Evolutionary conservation across 2,329 filamentous ascomycete genomes (phyloP), one percentile per base, ranked within the genome.

Genomic region (Fusarium poae): DNA sequence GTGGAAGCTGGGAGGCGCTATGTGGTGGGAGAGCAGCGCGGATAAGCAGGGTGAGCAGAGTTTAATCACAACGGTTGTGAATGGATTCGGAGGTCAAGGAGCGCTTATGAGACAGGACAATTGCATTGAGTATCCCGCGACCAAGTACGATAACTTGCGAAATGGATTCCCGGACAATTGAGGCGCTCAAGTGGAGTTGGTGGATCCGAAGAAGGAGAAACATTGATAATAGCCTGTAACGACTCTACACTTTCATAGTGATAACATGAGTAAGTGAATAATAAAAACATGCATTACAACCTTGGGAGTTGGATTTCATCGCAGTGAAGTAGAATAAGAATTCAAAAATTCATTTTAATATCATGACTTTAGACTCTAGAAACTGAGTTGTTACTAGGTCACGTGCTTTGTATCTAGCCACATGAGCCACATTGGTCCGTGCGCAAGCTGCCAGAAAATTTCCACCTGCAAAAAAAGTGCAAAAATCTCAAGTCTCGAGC

Each of bases 21-120:
- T 98, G 94, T 98, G 93, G 93, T 97, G 94, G 94, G 94, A 97
- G 81, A 92, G 89, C 73, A 95, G 91, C 74, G 90, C 88, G 1
- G 95, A 97, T 77, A 90, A 89, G 75, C 76, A 79, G 4, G 89
- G 88, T 0, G 82, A 84, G 0, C 79, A 85, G 54, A 95, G 92
- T 72, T 77, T 97, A 75, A 93, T 94, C 57, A 81, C 79, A 9
- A 89, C 85, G 16, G 88, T 90, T 18, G 87, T 91, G 2, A 82
- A 86, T 32, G 81, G 79, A 0, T 78, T 92, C 13, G 90, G 89
- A 20, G 88, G 89, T 0, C 76, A 79, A 0, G 70, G 71, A 6
- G 78, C 73, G 2, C 78, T 93, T 34, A 82, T 88, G 64, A 79
- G 80, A 73, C 81, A 78, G 51, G 72, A 82, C 20, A 93, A 93